Evolutionary conservation across 768 basidiomycete species (phyloP), one percentile per base, ranked within the genome.

Genomic region (Hericium coralloides): DNA sequence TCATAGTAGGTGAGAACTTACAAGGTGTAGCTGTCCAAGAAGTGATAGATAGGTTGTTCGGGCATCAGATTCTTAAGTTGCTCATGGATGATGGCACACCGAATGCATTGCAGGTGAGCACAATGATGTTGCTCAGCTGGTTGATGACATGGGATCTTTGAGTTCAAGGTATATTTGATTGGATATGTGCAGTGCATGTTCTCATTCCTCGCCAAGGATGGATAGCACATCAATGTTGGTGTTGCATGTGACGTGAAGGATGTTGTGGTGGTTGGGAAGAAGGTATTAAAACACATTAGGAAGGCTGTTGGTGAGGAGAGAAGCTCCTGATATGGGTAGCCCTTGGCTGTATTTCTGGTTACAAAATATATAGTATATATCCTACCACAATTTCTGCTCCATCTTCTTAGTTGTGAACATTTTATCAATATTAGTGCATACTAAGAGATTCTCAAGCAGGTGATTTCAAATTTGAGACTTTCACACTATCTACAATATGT

Each of bases 151-250:
- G 95, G 95, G 65, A 98, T 91, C 72, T 89, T 82, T 58, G 95
- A 94, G 68, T 97, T 95, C 60, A 89, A 85, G 63, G 98, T 98
- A 76, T 77, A 92, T 68, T 99, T 95, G 71, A 99, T 99, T 9
- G 97, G 95, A 74, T 99, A 98, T 23, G 95, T 94, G 72, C 97
- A 99, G 51, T 97, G 92, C 23, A 97, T 99, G 79, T 99, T 99
- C 75, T 99, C 97, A n/a, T n/a, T n/a, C n/a, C n/a, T n/a, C n/a
- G n/a, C n/a, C n/a, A n/a, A 1, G 60, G 60, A 22, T 50, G 60
- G 2, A 60, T 58, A 6, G 62, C 62, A 20, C 60, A 52, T 63
- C 22, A 59, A 59, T 22, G 55, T 58, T 14, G 64, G 63, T 2
- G 17, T 64, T 1, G 61, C 64, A 39, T 65, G 64, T 36, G 55